Conservation (phyloP, 768 basidiomycete genomes). For the Lactifluus pinguis region DNA sequence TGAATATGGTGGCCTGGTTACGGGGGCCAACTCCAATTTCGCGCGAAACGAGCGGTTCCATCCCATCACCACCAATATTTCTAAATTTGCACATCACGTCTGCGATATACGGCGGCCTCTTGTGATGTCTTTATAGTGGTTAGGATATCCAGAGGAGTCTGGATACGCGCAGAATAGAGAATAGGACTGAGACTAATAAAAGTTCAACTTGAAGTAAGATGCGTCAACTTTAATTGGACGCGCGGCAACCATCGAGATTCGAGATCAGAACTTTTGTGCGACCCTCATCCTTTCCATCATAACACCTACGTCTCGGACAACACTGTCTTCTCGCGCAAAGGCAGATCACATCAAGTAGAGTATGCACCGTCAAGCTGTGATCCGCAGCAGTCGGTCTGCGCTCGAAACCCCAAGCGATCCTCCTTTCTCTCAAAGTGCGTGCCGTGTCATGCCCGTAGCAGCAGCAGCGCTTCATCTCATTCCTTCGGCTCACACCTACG, state of each 20-base stretch:
- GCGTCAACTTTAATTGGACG: neutral
- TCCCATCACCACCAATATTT: no score
- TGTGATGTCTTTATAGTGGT: no score
- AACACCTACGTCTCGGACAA: slow-evolving; percentile 99
- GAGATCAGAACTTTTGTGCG: no score
- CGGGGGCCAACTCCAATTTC: no score
- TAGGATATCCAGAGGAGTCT: no score
- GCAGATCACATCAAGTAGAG: slow-evolving; percentile 73
- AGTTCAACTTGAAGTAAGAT: neutral
- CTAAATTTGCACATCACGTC: no score
- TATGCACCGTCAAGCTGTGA: slow-evolving; percentile 99
- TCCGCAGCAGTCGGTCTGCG: slow-evolving; percentile 96
- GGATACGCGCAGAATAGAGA: no score
- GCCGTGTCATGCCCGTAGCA: neutral
- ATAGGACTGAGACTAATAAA: no score
- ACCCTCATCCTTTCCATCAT: neutral
- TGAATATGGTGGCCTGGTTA: no score
- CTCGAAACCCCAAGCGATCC: slow-evolving; percentile 52
- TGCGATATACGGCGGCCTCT: no score
- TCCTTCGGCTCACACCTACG: neutral
- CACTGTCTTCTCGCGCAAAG: slow-evolving; percentile 94
- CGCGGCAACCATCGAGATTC: neutral
- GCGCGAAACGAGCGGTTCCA: no score
- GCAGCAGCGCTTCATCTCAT: neutral
- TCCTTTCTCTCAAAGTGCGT: slow-evolving; percentile 84